Conservation (phyloP, 1,139 yeast genomes). For the Zhuliangozyma blackwelliae region DNA sequence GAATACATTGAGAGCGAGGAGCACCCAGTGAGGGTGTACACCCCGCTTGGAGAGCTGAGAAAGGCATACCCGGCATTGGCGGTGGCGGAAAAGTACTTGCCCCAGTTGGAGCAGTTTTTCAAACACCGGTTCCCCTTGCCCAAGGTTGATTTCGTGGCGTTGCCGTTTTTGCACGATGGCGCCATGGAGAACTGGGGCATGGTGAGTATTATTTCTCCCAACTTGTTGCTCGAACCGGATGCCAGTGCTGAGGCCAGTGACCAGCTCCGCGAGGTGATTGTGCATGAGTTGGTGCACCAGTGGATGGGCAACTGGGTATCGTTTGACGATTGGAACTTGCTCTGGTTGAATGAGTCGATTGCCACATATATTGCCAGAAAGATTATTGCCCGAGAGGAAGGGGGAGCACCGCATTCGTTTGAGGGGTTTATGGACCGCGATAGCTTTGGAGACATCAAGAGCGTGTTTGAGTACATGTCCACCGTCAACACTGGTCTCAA, state of each 20-base stretch:
- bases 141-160: slow-evolving; percentile 60
- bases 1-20: slow-evolving; percentile 40
- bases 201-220: slow-evolving; percentile 51
- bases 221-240: slow-evolving; percentile 37
- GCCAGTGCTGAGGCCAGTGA: slow-evolving; percentile 18
- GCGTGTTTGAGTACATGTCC: slow-evolving; percentile 25
- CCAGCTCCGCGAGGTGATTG: slow-evolving; percentile 47
- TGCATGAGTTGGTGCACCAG: slow-evolving; percentile 73
- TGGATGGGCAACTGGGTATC: slow-evolving; percentile 70
- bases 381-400: background rate
- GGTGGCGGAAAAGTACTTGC: slow-evolving; percentile 42
- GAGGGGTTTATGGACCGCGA: slow-evolving; percentile 41
- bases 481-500: slow-evolving; percentile 33
- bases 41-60: slow-evolving; percentile 50
- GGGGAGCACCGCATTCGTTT: slow-evolving; percentile 8
- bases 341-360: slow-evolving; percentile 74
- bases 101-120: slow-evolving; percentile 40
- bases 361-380: slow-evolving; percentile 22
- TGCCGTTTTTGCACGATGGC: slow-evolving; percentile 69
- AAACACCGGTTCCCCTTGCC: slow-evolving; percentile 48
- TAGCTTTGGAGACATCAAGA: slow-evolving; percentile 20
- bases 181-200: slow-evolving; percentile 80
- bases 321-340: slow-evolving; percentile 60
- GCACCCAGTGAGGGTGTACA: slow-evolving; percentile 32
- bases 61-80: slow-evolving; percentile 44